These are phyloP conservation scores for Elsinoe fawcettii DNA, from an alignment of 2,329 filamentous ascomycete species.

Conservation along the genomic window DNA sequence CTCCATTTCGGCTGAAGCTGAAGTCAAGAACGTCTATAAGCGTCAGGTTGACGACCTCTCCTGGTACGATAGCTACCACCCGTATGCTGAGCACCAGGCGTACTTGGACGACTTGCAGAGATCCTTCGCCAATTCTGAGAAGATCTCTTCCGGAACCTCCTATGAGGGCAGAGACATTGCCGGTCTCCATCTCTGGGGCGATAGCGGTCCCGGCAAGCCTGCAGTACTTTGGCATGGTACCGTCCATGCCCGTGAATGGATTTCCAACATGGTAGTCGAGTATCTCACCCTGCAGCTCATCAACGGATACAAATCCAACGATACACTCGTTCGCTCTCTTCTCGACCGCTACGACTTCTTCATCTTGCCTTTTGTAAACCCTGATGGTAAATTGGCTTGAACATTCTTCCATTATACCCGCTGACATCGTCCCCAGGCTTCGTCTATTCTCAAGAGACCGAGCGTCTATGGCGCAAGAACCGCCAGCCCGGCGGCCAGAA, in stretches of 20 bases:
- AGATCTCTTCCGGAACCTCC: conserved; percentile 45
- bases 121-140: conserved; percentile 42
- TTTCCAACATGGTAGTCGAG: conserved; percentile 43
- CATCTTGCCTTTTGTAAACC: conserved; percentile 56
- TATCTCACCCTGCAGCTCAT: conserved; percentile 47
- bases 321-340: conserved; percentile 36
- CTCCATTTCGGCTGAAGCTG: conserved; percentile 36
- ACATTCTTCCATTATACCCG: conserved; percentile 35
- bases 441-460: conserved; percentile 47
- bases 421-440: conserved; percentile 40
- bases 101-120: conserved; percentile 43
- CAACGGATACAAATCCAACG: conserved; percentile 35
- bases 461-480: conserved; percentile 58
- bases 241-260: conserved; percentile 56
- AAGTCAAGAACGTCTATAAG: conserved; percentile 14
- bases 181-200: conserved; percentile 49
- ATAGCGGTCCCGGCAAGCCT: conserved; percentile 40
- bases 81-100: conserved; percentile 45
- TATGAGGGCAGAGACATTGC: conserved; percentile 38
- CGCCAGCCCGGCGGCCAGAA: conserved; percentile 32
- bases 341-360: conserved; percentile 60
- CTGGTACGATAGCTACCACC: conserved; percentile 50
- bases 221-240: conserved; percentile 51
- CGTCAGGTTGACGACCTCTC: conserved; percentile 26
- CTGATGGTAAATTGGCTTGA: conserved; percentile 22